These are phyloP conservation scores for Sporothrix sp. DNA, from an alignment of 2,329 filamentous ascomycete genomes.

Conservation along the genomic window DNA sequence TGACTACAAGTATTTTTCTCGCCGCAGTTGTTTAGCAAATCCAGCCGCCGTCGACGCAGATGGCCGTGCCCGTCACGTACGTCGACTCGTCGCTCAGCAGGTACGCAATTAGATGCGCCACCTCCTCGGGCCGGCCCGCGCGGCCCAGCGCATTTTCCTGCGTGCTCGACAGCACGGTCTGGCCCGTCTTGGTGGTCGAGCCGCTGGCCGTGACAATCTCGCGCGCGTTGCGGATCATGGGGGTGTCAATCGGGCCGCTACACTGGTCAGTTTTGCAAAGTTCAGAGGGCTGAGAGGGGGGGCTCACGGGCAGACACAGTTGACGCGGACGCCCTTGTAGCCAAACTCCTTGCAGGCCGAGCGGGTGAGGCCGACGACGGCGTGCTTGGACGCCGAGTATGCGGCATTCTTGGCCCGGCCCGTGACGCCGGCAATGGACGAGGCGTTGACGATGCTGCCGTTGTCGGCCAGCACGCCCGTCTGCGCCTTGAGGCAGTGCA, in stretches of 20 bases:
- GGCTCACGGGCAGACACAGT: slow-evolving; percentile 23
- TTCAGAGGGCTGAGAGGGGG: too few relatives aligned
- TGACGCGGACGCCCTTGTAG: slow-evolving; percentile 13
- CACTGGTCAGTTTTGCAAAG: neutral
- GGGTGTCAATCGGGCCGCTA: slow-evolving; percentile 10
- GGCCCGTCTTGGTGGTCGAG: neutral
- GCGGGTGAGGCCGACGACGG: slow-evolving; percentile 15
- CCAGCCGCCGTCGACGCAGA: slow-evolving; percentile 14
- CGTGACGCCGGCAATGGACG: slow-evolving; percentile 29
- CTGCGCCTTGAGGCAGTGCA: slow-evolving; percentile 16
- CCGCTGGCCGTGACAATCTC: slow-evolving; percentile 9
- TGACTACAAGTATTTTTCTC: neutral
- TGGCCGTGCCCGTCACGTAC: slow-evolving; percentile 16
- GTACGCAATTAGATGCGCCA: slow-evolving; percentile 13
- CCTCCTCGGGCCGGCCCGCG: slow-evolving; percentile 13
- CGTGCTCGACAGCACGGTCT: slow-evolving; percentile 7
- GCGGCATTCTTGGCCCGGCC: slow-evolving; percentile 22
- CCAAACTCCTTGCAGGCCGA: slow-evolving; percentile 15
- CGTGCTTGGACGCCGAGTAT: slow-evolving; percentile 15
- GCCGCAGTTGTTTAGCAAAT: slow-evolving; percentile 10
- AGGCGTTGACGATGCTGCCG: slow-evolving; percentile 34
- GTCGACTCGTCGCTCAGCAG: slow-evolving; percentile 18
- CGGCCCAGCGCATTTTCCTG: slow-evolving; percentile 13
- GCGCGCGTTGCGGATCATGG: slow-evolving; percentile 9
- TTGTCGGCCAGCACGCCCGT: slow-evolving; percentile 26